Conservation (phyloP, 768 basidiomycete genomes). For the Baorangia bicolor region DNA sequence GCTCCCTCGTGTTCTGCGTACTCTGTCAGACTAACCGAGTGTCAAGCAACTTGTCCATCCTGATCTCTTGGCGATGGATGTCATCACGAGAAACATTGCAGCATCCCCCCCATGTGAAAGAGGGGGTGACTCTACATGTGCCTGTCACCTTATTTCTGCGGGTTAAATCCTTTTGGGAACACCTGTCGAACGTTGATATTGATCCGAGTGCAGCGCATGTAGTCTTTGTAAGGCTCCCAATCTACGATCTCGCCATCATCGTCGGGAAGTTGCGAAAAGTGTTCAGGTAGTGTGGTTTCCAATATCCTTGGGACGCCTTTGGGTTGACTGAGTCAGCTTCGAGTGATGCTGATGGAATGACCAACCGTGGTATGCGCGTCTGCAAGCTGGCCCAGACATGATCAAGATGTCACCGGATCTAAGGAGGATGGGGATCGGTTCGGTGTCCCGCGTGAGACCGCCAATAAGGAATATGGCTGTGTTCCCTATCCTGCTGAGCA, state of each 20-base stretch:
- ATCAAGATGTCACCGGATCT: slow-evolving; percentile 90
- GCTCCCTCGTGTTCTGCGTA: slow-evolving; percentile 3
- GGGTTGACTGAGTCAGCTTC: not conserved
- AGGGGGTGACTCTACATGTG: not conserved
- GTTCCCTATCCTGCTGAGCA: slow-evolving; percentile 69
- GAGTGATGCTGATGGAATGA: not conserved
- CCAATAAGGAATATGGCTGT: slow-evolving; percentile 91
- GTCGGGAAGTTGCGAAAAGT: slow-evolving; percentile 40
- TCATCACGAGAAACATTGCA: not conserved
- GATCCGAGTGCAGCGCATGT: slow-evolving; percentile 69
- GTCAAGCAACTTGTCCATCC: not conserved
- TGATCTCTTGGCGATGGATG: not conserved
- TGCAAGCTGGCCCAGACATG: slow-evolving; percentile 86
- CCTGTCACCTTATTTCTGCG: slow-evolving; percentile 15
- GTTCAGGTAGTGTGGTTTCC: slow-evolving; percentile 71
- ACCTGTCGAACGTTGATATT: slow-evolving; percentile 93
- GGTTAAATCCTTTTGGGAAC: slow-evolving; percentile 68
- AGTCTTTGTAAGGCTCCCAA: slow-evolving; percentile 64
- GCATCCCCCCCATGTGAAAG: not conserved
- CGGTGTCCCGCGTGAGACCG: slow-evolving; percentile 69
- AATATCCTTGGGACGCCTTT: slow-evolving; percentile 86
- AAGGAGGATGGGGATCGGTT: slow-evolving; percentile 79
- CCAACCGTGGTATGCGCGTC: slow-evolving; percentile 92
- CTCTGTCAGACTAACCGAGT: not conserved
- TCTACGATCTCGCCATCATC: slow-evolving; percentile 32